Base-by-base conservation (phyloP, 192 early-diverging fungal species). In the Rhizophlyctis rosea region DNA sequence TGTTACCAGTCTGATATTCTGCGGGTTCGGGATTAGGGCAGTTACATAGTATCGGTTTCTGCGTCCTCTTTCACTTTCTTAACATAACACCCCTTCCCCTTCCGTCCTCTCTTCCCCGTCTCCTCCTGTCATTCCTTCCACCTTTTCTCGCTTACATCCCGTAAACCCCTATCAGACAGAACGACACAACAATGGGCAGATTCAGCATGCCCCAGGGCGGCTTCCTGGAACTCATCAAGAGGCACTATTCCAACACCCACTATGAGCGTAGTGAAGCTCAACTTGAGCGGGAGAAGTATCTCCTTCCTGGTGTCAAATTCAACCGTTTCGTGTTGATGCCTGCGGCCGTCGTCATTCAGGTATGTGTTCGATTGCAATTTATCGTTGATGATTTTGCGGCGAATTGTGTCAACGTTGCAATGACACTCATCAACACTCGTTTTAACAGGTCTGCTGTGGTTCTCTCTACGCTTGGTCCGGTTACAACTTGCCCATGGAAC, bases 381-480 rank as follows among this genome's bases (percentile, higher is more conserved):
- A 9, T 55, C 54, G 50, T n/a, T 18, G 9, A 44, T 44, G 7
- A 18, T 18, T 13, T 18, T 18, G 39, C 9, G 9, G 9, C 7
- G 39, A n/a, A n/a, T n/a, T n/a, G 50, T 23, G 5, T 5, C 9
- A 5, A 5, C 50, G 7, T 7, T 51, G 5, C 50, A 23, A 23
- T 51, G 24, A 14, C 50, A 51, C 25, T 23, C 24, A 5, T 25
- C 50, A 51, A 51, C 5, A 4, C 50, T 14, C 4, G 9, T 16
- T n/a, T 53, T 59, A 23, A 4, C 60, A 71, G 74, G 48, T 71
- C 51, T 86, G 85, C 65, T 75, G 82, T 51, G 89, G 87, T 28
- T 84, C 82, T 29, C 84, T 91, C 50, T 91, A 91, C 68, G 84
- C 87, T 34, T 91, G 84, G 85, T 86, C 84, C 31, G 86, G 88